These are phyloP conservation scores for Recurvomyces mirabilis DNA, from an alignment of 495 filamentous ascomycete genomes.

Conservation along the genomic window DNA sequence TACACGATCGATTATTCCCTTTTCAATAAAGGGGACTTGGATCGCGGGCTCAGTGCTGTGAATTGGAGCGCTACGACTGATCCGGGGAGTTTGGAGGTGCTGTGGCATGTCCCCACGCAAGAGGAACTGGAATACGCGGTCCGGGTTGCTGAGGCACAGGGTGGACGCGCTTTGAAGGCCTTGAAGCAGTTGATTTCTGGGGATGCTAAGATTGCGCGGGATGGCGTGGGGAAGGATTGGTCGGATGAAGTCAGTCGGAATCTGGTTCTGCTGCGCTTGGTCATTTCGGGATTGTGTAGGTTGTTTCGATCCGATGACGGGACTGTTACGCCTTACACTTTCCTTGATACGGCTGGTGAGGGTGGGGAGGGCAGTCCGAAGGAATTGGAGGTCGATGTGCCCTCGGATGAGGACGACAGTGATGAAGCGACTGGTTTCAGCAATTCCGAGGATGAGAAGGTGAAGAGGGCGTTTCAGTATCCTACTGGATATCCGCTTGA, in stretches of 20 bases:
- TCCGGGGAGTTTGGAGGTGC: slow-evolving; percentile 64
- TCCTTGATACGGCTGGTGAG: slow-evolving; percentile 26
- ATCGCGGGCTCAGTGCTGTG: slow-evolving; percentile 45
- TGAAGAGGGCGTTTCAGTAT: slow-evolving; percentile 72
- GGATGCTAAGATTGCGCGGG: slow-evolving; percentile 60
- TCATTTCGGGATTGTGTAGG: slow-evolving; percentile 76
- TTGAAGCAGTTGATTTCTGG: slow-evolving; percentile 67
- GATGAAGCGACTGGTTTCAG: slow-evolving; percentile 53
- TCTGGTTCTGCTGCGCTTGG: slow-evolving; percentile 69
- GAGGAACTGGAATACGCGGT: slow-evolving; percentile 81
- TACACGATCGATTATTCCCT: slow-evolving; percentile 83
- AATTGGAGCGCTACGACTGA: slow-evolving; percentile 70
- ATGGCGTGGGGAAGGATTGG: slow-evolving; percentile 96
- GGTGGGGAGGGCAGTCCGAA: slow-evolving; percentile 18
- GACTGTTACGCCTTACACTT: slow-evolving; percentile 18
- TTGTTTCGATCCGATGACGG: slow-evolving; percentile 70
- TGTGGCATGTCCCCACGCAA: slow-evolving; percentile 75
- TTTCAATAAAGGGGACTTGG: slow-evolving; percentile 58
- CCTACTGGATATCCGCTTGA: slow-evolving; percentile 74
- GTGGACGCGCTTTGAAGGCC: slow-evolving; percentile 52
- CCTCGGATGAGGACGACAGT: slow-evolving; percentile 39
- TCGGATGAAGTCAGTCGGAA: slow-evolving; percentile 91
- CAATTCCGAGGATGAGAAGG: slow-evolving; percentile 70
- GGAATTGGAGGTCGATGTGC: slow-evolving; percentile 13
- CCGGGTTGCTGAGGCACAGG: slow-evolving; percentile 72